These are phyloP conservation scores for Theobroma cacao DNA, from an alignment of 345 rosid genomes.

Conservation along the genomic window DNA sequence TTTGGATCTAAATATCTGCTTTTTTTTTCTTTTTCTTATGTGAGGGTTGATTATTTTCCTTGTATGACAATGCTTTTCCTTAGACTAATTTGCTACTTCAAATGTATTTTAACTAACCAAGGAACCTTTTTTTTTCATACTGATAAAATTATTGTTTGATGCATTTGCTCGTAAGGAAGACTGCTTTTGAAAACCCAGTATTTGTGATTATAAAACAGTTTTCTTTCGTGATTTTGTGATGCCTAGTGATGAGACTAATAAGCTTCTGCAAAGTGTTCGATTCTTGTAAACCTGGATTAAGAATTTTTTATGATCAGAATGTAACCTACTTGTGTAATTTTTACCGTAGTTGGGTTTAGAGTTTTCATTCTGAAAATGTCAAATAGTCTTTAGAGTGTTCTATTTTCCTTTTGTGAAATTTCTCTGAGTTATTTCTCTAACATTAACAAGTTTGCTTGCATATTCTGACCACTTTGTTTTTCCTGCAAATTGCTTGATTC, in stretches of 20 bases:
- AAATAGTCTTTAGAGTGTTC: not conserved
- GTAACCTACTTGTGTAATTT: not conserved
- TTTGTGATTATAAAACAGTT: not conserved
- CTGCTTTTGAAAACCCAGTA: not conserved
- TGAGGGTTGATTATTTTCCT: not conserved
- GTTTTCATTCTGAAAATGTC: not conserved
- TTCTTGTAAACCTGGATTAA: not conserved
- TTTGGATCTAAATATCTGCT: not conserved
- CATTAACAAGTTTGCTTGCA: not conserved
- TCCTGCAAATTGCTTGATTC: not conserved
- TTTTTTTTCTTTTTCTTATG: not conserved
- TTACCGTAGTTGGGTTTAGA: not conserved
- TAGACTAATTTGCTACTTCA: not conserved
- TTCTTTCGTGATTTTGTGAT: not conserved
- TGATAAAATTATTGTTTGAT: not conserved
- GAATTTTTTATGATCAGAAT: not conserved
- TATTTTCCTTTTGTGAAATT: not conserved
- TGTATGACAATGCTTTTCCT: not conserved
- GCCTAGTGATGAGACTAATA: not conserved
- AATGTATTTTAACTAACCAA: not conserved
- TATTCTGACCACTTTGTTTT: not conserved
- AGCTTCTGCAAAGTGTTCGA: not conserved
- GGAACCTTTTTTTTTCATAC: not conserved
- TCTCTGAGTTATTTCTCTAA: not conserved
- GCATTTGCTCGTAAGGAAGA: not conserved